Base-by-base conservation (phyloP, 371 early-diverging fungal genomes). In the Sporodiniella umbellata region DNA sequence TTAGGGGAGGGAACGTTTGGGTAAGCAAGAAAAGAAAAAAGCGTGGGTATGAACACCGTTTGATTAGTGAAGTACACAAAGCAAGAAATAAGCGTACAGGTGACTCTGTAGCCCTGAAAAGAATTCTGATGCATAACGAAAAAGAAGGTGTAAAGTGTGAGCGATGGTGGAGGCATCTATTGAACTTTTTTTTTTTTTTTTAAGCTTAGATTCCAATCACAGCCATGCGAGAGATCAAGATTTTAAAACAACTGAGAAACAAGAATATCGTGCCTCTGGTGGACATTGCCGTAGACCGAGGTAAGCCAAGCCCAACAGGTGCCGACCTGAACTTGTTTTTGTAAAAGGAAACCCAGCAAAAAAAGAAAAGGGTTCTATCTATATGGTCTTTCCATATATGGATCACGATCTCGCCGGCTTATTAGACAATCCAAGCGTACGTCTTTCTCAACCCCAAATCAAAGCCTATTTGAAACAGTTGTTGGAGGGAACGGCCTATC, bases 1-100 rank as follows among this genome's bases (percentile, higher is more conserved):
- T 75, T 97, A 22, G 98, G 98, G 37, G 93, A 96, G 61, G 98
- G 98, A 22, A 97, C 96, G 4, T 97, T 95, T 79, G 98, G 98
- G 88, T 90, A 80, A 39, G 64, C n/a, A 44, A 35, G 19, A 25
- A 35, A 52, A 43, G 8, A 8, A 51, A 30, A 28, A 10, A 8
- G 18, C 26, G 17, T 42, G 12, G 7, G 10, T 15, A 0, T 22
- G 4, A 22, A 39, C 33, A 48, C 8, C 4, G 14, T 15, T 23
- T 17, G 15, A 37, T 31, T 17, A 88, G 92, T 39, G 94, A 93
- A 51, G 98, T 98, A 4, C 87, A 88, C 66, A 88, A 90, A 58
- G 98, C 93, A 23, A 70, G 69, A 15, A 81, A 92, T 62, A 83
- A 78, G 55, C 68, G 64, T n/a, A 87, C 88, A 0, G 87, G 86